Percentiles rank a stretch among this genome's conserved stretches.
phyloP scores from a whole-genome alignment of 371 early-diverging fungal species.

The Parasitella parasitica region DNA sequence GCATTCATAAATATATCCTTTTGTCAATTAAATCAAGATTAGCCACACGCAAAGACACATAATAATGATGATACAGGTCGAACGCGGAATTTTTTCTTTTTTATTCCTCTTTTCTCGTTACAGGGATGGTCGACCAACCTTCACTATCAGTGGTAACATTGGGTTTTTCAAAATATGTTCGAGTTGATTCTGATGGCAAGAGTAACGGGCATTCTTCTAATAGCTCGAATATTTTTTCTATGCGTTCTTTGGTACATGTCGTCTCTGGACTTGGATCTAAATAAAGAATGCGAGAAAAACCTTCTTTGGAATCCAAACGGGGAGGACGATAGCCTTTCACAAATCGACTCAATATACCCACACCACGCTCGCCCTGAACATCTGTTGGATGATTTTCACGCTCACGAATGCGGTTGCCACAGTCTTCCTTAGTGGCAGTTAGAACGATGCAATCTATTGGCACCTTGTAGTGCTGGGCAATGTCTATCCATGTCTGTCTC shows the following conservation, averaged over 20 bases:
- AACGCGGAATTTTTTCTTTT: too few species aligned
- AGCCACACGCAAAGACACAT: too few species aligned
- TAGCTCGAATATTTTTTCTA: conserved; percentile 41
- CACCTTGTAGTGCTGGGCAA: conserved; percentile 58
- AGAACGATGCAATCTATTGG: conserved; percentile 73
- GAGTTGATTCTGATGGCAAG: not conserved
- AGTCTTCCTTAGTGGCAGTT: conserved; percentile 58
- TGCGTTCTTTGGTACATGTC: conserved; percentile 49
- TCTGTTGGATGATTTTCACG: conserved; percentile 73
- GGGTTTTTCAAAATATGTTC: not conserved
- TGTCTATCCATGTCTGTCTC: conserved; percentile 68
- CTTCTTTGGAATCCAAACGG: conserved; percentile 49
- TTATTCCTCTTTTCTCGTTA: not conserved
- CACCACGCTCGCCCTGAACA: conserved; percentile 65
- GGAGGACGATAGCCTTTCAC: conserved; percentile 62
- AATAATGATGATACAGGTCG: too few species aligned
- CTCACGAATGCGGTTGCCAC: conserved; percentile 58
- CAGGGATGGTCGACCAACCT: conserved; percentile 15
- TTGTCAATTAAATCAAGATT: too few species aligned
- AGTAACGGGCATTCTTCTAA: conserved; percentile 20
- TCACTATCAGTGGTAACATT: conserved; percentile 1
- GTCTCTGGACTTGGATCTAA: conserved; percentile 49
- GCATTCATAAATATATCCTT: too few species aligned
- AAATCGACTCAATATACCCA: conserved; percentile 61
- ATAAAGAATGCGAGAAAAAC: conserved; percentile 55